A percentile compares a stretch with the other conserved stretches of the same genome.
These are phyloP conservation scores for Auricularia sp. DNA, from an alignment of 768 basidiomycete genomes.

Conservation along the genomic window DNA sequence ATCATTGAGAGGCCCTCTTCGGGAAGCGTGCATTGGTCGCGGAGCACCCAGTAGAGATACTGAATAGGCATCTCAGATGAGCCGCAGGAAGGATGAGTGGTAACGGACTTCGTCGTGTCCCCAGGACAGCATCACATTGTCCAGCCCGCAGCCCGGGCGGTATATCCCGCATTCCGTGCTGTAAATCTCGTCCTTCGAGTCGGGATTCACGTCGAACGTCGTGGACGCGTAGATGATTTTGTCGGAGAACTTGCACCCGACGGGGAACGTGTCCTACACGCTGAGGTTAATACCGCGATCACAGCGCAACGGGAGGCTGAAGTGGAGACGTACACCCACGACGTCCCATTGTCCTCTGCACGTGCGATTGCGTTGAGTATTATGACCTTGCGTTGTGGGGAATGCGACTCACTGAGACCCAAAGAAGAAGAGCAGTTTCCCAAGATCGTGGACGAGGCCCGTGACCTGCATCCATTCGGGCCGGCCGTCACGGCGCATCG, in stretches of 20 bases:
- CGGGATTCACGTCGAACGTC: slow-evolving; percentile 67
- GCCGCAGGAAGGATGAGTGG: slow-evolving; percentile 1
- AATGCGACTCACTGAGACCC: slow-evolving; percentile 42
- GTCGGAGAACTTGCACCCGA: slow-evolving; percentile 79
- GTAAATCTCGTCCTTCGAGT: slow-evolving; percentile 52
- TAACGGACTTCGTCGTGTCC: slow-evolving; percentile 76
- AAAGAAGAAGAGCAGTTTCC: slow-evolving; percentile 77
- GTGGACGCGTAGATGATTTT: slow-evolving; percentile 66
- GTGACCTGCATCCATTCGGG: slow-evolving; percentile 91
- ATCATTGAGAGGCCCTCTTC: slow-evolving; percentile 83
- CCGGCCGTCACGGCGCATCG: slow-evolving; percentile 74
- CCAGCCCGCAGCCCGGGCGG: slow-evolving; percentile 66
- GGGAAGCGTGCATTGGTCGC: slow-evolving; percentile 72
- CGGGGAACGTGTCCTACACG: slow-evolving; percentile 58
- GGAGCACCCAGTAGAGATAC: slow-evolving; percentile 79
- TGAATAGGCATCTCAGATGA: slow-evolving; percentile 16
- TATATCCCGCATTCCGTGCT: slow-evolving; percentile 69
- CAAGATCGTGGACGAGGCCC: slow-evolving; percentile 81
- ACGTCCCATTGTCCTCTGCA: slow-evolving; percentile 83
- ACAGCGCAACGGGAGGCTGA: background rate
- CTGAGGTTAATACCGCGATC: background rate
- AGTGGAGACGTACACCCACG: slow-evolving; percentile 52
- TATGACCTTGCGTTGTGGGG: background rate
- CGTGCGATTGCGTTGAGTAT: slow-evolving; percentile 3
- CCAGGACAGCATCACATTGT: slow-evolving; percentile 83